A percentile compares a stretch with the other conserved stretches of the same genome.
Conservation (phyloP, 1,284 basidiomycete species). For the Fomitopsis betulina region DNA sequence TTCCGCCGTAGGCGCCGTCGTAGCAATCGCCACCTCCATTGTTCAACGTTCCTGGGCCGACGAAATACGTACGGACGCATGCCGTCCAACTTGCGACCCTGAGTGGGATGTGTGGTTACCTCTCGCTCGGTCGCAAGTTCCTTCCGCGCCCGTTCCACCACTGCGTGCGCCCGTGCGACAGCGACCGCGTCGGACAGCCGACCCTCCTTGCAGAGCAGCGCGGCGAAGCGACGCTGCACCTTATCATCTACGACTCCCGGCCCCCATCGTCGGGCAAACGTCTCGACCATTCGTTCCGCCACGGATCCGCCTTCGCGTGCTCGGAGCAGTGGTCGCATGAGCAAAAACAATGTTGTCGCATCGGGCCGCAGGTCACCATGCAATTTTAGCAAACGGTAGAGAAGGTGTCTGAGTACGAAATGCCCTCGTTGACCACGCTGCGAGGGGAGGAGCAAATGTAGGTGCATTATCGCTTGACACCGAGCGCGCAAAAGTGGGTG, state of each 20-base stretch:
- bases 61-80: constrained; percentile 8
- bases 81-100: constrained; percentile 12
- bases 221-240: constrained; percentile 53
- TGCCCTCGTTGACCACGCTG: constrained; percentile 18
- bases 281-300: constrained; percentile 38
- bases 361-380: constrained; percentile 51
- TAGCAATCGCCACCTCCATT: constrained; percentile 18
- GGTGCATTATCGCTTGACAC: constrained; percentile 30
- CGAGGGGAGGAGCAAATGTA: constrained; percentile 22
- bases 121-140: constrained; percentile 24
- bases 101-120: constrained; percentile 14
- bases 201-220: constrained; percentile 58
- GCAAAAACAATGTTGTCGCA: constrained; percentile 55
- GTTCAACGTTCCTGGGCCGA: constrained; percentile 8
- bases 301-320: constrained; percentile 47
- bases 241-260: constrained; percentile 43
- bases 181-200: constrained; percentile 42
- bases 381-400: constrained; percentile 36
- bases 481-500: constrained; percentile 9
- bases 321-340: constrained; percentile 46
- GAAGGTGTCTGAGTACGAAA: constrained; percentile 32
- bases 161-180: constrained; percentile 14
- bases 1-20: constrained; percentile 12
- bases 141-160: constrained; percentile 16
- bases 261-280: constrained; percentile 54